Percentiles rank a stretch among this genome's conserved stretches.
Conservation (phyloP, 106 monocot species). For the Chionographis japonica region DNA sequence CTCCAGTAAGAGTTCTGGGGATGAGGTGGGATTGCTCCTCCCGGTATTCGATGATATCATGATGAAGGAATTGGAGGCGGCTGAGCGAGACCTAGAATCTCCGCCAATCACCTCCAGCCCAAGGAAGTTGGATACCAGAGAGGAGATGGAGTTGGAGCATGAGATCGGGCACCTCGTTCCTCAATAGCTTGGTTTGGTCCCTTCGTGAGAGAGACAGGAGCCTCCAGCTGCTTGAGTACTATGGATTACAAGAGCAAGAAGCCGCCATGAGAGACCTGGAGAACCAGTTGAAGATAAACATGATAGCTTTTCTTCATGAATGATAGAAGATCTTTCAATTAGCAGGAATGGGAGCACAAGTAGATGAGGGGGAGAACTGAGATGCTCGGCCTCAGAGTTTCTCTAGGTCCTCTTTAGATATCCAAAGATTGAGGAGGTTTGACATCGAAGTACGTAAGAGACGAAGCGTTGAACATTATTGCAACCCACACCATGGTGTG, state of each 20-base stretch:
- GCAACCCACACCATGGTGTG: too few relatives aligned
- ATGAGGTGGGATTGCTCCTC: constrained; percentile 42
- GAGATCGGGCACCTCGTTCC: constrained; percentile 46
- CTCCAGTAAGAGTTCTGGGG: constrained; percentile 32
- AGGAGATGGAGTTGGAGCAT: constrained; percentile 29
- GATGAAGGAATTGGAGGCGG: constrained; percentile 31
- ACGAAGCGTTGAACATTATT: too few relatives aligned
- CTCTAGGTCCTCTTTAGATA: too few relatives aligned
- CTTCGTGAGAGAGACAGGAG: constrained; percentile 46
- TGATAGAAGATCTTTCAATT: constrained; percentile 17
- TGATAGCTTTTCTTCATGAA: constrained; percentile 30
- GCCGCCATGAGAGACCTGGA: constrained; percentile 49
- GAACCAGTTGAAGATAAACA: constrained; percentile 50
- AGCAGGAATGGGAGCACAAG: constrained; percentile 3
- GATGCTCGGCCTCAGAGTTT: neutral
- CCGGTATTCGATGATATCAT: constrained; percentile 45
- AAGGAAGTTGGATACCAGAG: constrained; percentile 7
- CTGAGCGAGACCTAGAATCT: constrained; percentile 9
- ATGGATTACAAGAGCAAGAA: too few relatives aligned
- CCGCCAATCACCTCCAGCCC: neutral
- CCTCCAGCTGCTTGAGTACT: neutral
- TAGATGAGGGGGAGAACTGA: neutral
- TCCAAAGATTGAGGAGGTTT: too few relatives aligned
- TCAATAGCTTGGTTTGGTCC: constrained; percentile 36
- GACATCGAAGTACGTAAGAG: too few relatives aligned